These are phyloP conservation scores for Selenicereus undatus DNA, from an alignment of 148 eudicot genomes.

Conservation along the genomic window DNA sequence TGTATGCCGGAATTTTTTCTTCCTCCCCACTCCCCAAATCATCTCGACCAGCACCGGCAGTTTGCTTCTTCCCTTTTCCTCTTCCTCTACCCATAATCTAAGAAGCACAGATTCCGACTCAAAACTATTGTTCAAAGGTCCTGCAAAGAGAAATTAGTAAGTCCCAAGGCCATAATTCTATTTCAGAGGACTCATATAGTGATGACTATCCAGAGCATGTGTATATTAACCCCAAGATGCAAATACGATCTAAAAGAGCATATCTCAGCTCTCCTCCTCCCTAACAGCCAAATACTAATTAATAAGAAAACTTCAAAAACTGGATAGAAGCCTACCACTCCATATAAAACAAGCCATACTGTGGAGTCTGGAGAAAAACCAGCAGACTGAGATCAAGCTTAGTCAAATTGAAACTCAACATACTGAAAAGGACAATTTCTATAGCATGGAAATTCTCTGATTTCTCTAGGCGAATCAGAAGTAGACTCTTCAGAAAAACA, in stretches of 20 bases:
- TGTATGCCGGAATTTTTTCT: slow-evolving; percentile 43
- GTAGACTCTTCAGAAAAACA: not conserved
- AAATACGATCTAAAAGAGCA: not conserved
- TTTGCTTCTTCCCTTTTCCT: slow-evolving; percentile 58
- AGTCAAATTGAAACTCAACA: not conserved
- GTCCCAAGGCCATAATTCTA: not conserved
- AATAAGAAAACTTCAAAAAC: not conserved
- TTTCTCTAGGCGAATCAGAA: not conserved
- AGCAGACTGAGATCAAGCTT: slow-evolving; percentile 6
- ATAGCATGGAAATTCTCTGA: not conserved
- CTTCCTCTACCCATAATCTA: slow-evolving; percentile 61
- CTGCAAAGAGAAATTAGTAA: slow-evolving; percentile 26
- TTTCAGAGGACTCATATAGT: not conserved
- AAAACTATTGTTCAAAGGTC: slow-evolving; percentile 17
- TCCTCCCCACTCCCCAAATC: slow-evolving; percentile 55
- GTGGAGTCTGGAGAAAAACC: not conserved
- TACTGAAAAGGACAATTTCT: slow-evolving; percentile 8
- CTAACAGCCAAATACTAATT: not conserved
- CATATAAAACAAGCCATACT: slow-evolving; percentile 5
- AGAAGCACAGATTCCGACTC: not conserved
- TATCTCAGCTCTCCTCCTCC: not conserved
- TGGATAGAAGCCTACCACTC: not conserved
- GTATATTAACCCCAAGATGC: not conserved
- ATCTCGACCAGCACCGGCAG: slow-evolving; percentile 31
- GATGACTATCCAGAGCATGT: not conserved